These are phyloP conservation scores for Alternaria gaisen DNA, from an alignment of 2,329 filamentous ascomycete species.

Conservation along the genomic window DNA sequence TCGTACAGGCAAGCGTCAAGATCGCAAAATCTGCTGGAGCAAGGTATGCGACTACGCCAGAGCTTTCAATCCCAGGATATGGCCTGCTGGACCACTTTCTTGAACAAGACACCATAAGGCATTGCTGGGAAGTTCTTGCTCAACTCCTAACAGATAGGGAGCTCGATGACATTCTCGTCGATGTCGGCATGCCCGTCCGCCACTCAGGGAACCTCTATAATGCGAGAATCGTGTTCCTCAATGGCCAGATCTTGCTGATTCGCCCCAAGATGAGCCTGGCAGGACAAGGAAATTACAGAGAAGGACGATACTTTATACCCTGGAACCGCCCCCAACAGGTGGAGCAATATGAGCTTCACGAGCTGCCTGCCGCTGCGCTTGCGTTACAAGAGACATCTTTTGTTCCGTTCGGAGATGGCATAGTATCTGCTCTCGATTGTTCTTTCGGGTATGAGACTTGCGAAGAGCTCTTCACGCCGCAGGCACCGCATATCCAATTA, in stretches of 20 bases:
- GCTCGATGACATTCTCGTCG: conserved; percentile 66
- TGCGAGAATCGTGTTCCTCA: conserved; percentile 66
- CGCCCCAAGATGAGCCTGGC: conserved; percentile 76
- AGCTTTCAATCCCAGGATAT: conserved; percentile 43
- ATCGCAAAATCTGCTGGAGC: conserved; percentile 7
- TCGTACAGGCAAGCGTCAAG: conserved; percentile 60
- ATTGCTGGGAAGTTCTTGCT: conserved; percentile 65
- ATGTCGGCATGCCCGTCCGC: conserved; percentile 55
- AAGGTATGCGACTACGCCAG: conserved; percentile 6
- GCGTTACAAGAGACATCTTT: conserved; percentile 63
- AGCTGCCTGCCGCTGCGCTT: conserved; percentile 58
- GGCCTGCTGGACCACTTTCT: conserved; percentile 67
- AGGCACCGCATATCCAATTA: conserved; percentile 9
- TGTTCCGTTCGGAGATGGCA: conserved; percentile 73
- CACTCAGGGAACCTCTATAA: conserved; percentile 71
- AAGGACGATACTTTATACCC: conserved; percentile 50
- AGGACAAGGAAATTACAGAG: conserved; percentile 69
- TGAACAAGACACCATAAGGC: conserved; percentile 29
- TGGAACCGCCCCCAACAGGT: conserved; percentile 55
- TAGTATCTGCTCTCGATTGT: conserved; percentile 68
- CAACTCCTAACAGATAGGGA: conserved; percentile 68
- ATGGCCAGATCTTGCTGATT: conserved; percentile 75
- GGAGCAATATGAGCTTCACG: conserved; percentile 69
- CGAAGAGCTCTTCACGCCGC: conserved; percentile 16
- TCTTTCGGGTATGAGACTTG: conserved; percentile 14